Base-by-base conservation (phyloP, 208 protist genomes). In the Acanthamoeba triangularis region DNA sequence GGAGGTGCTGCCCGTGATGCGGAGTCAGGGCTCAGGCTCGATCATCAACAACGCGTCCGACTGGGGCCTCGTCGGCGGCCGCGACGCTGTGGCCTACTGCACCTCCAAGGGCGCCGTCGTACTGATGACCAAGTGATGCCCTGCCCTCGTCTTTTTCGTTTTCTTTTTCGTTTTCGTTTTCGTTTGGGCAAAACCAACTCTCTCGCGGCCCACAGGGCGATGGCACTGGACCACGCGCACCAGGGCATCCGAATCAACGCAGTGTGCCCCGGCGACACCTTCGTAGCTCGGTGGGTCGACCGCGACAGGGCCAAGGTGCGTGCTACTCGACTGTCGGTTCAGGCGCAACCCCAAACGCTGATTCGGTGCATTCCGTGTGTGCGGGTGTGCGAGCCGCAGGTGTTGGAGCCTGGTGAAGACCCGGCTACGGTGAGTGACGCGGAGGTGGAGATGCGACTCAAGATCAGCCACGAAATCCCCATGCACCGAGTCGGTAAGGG, bases 21-120 rank as follows among this genome's bases (percentile, higher is more conserved):
- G 87, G 13, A 18, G 72, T 18, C 35, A 74, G 41, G 63, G 87
- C 61, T 1, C 25, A 18, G 49, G 56, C 14, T 37, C 61, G 44
- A 95, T 95, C 85, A 76, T 95, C 35, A 95, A 95, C 85, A 94
- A 95, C 33, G 94, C 94, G 47, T 94, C 65, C 1, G 94, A 95
- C 35, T 95, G 94, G 94, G 94, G 84, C 20, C 47, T 95, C 56
- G 76, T 88, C 23, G 94, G 84, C 18, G 63, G 84, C 23, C 54
- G 82, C 25, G 76, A 94, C 52, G 94, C 94, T 37, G 94, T 61
- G 23, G 87, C 94, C 41, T 95, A 95, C 49, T 95, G 94, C 76
- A 93, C 94, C 30, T 95, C 94, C 49, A 95, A 95, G 35, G 87
- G 94, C 72, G 94, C 94, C 35, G 94, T 95, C 47, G 94, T 95